Evolutionary conservation across 495 filamentous ascomycete genomes (phyloP), one percentile per base, ranked within the genome.

Genomic region (Neurospora sp.): DNA sequence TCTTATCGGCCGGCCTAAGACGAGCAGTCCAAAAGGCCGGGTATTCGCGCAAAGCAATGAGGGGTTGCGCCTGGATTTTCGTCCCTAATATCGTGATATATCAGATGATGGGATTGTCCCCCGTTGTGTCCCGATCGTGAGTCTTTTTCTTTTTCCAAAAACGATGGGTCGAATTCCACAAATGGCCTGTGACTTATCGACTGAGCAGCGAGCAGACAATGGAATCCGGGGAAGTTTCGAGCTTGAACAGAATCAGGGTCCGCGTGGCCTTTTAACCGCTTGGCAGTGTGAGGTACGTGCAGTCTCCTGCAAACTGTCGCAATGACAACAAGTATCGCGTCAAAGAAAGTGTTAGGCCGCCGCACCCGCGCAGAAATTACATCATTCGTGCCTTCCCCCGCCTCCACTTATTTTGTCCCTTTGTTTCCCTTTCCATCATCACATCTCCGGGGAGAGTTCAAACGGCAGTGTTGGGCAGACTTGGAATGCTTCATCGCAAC

Each of bases 371-470:
- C 12, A 61, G 12, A 61, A 35, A 61, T 70, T 70, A 59, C 72
- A 65, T 70, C 72, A 70, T 70, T 70, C 45, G 72, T 45, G 27
- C 70, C 70, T 71, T 48, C 17, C 22, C 22, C 48, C 48, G 22
- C 48, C 20, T 61, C 53, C 53, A 61, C 53, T 59, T 61, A 35
- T 61, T 17, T 35, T 65, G 27, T 35, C 53, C 27, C 27, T 65
- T 65, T 65, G 53, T 65, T 17, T 65, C 27, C 27, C 14, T 8
- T 16, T 61, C 14, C 22, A 61, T 61, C 31, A 17, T 65, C 31
- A 17, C 1, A 61, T 61, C 1, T 61, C 14, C 27, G 12, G 27
- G 53, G 0, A 5, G 45, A 12, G 3, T 22, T 14, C 45, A 27
- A 40, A 40, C 20, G 20, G 45, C 45, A 27, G 8, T 20, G 1